Percentiles rank a stretch among this genome's conserved stretches.
phyloP scores from a whole-genome alignment of 140 eudicot species.

The Bidens hawaiensis region DNA sequence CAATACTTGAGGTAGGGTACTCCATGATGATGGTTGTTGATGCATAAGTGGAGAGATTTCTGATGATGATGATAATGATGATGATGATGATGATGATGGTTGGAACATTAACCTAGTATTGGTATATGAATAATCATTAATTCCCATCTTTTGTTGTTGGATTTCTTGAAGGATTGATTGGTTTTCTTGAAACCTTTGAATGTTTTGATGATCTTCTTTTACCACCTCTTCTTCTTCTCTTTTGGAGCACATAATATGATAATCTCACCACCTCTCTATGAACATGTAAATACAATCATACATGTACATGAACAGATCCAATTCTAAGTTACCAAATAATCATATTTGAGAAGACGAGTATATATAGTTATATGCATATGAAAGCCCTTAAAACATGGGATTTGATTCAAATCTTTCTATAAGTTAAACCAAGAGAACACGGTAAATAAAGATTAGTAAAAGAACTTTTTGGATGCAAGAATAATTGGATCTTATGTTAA shows the following conservation, averaged over 20 bases:
- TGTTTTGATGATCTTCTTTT: conserved; percentile 26
- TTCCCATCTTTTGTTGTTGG: conserved; percentile 51
- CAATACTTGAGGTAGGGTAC: conserved; percentile 40
- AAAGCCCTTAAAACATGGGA: conserved; percentile 21
- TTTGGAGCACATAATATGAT: conserved; percentile 32
- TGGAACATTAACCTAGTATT: conserved; percentile 51
- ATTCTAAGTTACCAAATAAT: neutral
- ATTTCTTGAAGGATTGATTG: conserved; percentile 36
- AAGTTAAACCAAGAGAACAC: conserved; percentile 19
- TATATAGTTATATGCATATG: no score
- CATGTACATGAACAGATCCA: conserved; percentile 9
- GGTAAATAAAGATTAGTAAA: conserved; percentile 2
- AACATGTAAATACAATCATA: neutral
- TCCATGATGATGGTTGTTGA: conserved; percentile 68
- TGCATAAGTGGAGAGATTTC: conserved; percentile 47
- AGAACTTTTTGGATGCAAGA: conserved; percentile 15
- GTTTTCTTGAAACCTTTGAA: conserved; percentile 40
- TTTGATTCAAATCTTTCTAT: neutral
- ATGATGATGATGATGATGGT: no score
- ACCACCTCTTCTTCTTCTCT: conserved; percentile 34
- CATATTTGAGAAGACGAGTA: neutral
- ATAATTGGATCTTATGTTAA: conserved; percentile 24
- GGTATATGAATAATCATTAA: conserved; percentile 38
- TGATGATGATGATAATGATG: conserved; percentile 39
- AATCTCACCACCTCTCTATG: conserved; percentile 11